These are phyloP conservation scores for Debaryomyces psychrophilus DNA, from an alignment of 1,139 yeast species.

Conservation along the genomic window DNA sequence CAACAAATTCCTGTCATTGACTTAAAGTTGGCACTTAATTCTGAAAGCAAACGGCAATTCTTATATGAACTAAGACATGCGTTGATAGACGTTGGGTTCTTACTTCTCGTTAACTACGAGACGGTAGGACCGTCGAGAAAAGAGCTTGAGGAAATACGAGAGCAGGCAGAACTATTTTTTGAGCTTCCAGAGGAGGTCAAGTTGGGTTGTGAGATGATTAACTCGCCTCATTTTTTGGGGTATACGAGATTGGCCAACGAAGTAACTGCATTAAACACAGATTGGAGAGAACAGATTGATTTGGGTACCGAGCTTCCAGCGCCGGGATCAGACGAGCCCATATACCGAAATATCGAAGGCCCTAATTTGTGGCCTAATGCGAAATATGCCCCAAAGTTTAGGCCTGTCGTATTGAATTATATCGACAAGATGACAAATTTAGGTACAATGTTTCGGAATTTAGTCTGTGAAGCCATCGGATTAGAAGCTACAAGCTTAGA, in stretches of 20 bases:
- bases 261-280: conserved; percentile 60
- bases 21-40: conserved; percentile 34
- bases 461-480: conserved; percentile 60
- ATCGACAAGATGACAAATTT: conserved; percentile 52
- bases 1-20: conserved; percentile 41
- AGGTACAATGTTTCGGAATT: conserved; percentile 43
- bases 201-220: conserved; percentile 57
- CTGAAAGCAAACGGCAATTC: conserved; percentile 46
- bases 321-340: conserved; percentile 48
- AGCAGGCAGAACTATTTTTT: conserved; percentile 53
- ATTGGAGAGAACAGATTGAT: conserved; percentile 72
- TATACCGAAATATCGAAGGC: conserved; percentile 63
- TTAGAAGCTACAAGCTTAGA: conserved; percentile 49
- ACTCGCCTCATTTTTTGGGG: conserved; percentile 69
- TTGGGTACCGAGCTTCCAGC: conserved; percentile 62
- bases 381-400: conserved; percentile 51
- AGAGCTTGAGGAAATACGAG: conserved; percentile 44
- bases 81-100: conserved; percentile 62
- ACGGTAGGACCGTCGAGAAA: conserved; percentile 33
- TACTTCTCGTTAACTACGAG: conserved; percentile 53
- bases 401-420: conserved; percentile 47
- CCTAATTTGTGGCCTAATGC: conserved; percentile 66
- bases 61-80: conserved; percentile 54
- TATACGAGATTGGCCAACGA: conserved; percentile 69
- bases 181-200: conserved; percentile 56